phyloP scores from a whole-genome alignment of 1,284 basidiomycete species.

The Singerocomus rubriflavus region DNA sequence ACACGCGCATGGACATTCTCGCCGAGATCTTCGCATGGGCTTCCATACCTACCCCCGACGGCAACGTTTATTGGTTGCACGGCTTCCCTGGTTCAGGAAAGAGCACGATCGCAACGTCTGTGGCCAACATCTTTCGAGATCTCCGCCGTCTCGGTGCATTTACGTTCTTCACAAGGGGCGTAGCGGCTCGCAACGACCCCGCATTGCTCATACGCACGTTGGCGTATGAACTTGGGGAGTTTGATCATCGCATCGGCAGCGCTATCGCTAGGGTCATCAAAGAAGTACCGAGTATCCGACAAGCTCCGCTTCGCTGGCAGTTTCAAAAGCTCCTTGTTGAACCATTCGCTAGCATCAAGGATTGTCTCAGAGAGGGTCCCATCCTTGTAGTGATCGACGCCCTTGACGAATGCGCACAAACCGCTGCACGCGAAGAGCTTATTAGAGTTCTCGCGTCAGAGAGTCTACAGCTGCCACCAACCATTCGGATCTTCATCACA shows the following conservation, averaged over 20 bases:
- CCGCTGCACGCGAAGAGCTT: conserved; percentile 26
- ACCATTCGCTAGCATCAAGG: conserved; percentile 15
- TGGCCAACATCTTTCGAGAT: conserved; percentile 29
- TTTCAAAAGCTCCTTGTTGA: conserved; percentile 34
- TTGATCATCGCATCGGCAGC: conserved; percentile 27
- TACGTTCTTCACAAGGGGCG: conserved; percentile 29
- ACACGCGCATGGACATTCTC: conserved; percentile 32
- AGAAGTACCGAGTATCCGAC: conserved; percentile 28
- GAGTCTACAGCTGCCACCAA: conserved; percentile 22
- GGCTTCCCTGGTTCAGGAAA: conserved; percentile 34
- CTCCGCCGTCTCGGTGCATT: conserved; percentile 32
- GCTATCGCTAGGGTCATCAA: conserved; percentile 28
- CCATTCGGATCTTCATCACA: conserved; percentile 31
- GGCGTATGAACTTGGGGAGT: conserved; percentile 33
- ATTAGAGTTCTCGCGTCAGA: conserved; percentile 25
- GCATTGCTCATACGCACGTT: conserved; percentile 28
- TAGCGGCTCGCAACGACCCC: conserved; percentile 26
- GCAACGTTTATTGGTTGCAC: conserved; percentile 33
- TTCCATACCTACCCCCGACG: conserved; percentile 15
- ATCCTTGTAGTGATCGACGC: conserved; percentile 35
- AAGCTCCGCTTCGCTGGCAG: conserved; percentile 30
- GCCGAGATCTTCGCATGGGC: conserved; percentile 25
- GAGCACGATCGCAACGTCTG: conserved; percentile 31
- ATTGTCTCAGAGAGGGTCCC: conserved; percentile 27
- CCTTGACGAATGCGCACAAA: conserved; percentile 31